Evolutionary conservation across 164 flowering plant genomes (phyloP).

Genomic region (Santalum album): DNA sequence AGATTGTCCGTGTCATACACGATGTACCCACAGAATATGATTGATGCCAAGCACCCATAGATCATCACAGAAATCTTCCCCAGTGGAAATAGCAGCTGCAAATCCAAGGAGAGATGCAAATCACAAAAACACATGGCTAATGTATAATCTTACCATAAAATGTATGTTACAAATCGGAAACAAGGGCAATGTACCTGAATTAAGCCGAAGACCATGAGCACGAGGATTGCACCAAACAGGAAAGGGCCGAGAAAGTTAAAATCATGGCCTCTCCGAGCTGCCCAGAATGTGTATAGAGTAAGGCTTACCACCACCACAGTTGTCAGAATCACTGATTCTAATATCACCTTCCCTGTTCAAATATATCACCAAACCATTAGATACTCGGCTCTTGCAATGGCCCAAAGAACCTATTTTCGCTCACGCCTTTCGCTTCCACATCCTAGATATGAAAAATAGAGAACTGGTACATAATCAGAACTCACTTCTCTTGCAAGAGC

Average conservation of each 20-base stretch:
- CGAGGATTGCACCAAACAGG: slow-evolving; percentile 52
- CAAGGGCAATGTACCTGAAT: slow-evolving; percentile 40
- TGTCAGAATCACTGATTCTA: slow-evolving; percentile 62
- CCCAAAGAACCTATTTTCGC: too few species aligned
- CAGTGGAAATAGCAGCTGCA: slow-evolving; percentile 73
- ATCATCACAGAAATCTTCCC: slow-evolving; percentile 65
- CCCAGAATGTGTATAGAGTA: slow-evolving; percentile 79
- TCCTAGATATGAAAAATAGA: too few species aligned
- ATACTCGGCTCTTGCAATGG: too few species aligned
- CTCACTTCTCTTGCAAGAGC: too few species aligned
- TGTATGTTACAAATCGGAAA: background rate
- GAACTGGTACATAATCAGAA: too few species aligned
- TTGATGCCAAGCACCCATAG: slow-evolving; percentile 62
- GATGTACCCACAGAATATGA: slow-evolving; percentile 82
- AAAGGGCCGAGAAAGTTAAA: slow-evolving; percentile 76
- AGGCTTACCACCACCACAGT: slow-evolving; percentile 54
- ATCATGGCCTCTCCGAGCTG: slow-evolving; percentile 65
- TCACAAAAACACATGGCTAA: too few species aligned
- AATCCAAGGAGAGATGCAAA: background rate
- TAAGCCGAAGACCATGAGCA: slow-evolving; percentile 42
- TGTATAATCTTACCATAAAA: too few species aligned
- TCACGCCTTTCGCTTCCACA: too few species aligned
- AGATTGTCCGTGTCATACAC: slow-evolving; percentile 89
- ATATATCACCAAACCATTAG: too few species aligned
- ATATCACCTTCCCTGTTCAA: slow-evolving; percentile 52